Conservation (phyloP, 257 asterid genomes). For the Petunia axillaris region DNA sequence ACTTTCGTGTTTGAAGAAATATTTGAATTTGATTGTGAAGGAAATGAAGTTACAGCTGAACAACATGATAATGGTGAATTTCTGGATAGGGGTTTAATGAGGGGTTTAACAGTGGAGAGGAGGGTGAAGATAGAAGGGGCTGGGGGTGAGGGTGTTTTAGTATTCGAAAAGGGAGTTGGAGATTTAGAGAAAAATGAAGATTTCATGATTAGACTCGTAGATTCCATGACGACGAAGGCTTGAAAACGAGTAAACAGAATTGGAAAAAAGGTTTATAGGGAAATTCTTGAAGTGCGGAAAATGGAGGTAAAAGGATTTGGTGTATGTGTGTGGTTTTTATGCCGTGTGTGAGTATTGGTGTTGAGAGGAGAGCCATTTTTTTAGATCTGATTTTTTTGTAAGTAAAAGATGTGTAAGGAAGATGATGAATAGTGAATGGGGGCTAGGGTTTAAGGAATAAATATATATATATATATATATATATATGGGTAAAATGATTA, state of each 20-base stretch:
- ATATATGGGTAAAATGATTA: too few relatives aligned
- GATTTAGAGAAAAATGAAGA: conserved; percentile 46
- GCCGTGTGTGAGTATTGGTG: too few relatives aligned
- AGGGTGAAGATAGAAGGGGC: background rate
- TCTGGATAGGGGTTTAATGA: conserved; percentile 38
- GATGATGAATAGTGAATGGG: too few relatives aligned
- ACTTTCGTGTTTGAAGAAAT: conserved; percentile 46
- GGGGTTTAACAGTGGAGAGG: conserved; percentile 25
- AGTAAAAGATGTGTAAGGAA: too few relatives aligned
- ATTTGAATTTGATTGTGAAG: conserved; percentile 35
- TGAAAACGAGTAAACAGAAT: background rate
- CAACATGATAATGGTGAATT: conserved; percentile 45
- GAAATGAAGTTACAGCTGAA: conserved; percentile 54
- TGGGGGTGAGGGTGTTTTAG: conserved; percentile 36
- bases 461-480: too few relatives aligned
- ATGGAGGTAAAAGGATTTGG: background rate
- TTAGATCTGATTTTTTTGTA: too few relatives aligned
- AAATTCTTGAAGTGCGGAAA: background rate
- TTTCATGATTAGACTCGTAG: conserved; percentile 46
- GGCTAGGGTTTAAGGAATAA: too few relatives aligned
- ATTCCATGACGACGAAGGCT: conserved; percentile 60
- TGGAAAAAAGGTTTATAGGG: too few relatives aligned
- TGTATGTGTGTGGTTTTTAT: too few relatives aligned
- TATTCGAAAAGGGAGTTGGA: conserved; percentile 44
- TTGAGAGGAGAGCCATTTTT: too few relatives aligned